Percentiles rank a stretch among this genome's conserved stretches.
These are phyloP conservation scores for Malassezia restricta DNA, from an alignment of 1,284 basidiomycete species.

Conservation along the genomic window DNA sequence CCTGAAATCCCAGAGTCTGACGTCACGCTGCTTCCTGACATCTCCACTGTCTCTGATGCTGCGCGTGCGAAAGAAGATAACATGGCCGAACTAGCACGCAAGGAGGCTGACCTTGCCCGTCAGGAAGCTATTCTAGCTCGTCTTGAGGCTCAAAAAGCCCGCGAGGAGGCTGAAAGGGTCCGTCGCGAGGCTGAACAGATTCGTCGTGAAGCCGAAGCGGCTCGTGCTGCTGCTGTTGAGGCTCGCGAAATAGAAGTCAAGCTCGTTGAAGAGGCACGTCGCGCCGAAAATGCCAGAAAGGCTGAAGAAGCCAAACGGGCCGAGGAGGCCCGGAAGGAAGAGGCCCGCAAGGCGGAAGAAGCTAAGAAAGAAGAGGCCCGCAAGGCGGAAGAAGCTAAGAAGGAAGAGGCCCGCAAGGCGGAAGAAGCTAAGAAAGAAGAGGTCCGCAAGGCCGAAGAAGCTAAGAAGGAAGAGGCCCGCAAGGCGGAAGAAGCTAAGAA, in stretches of 20 bases:
- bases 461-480: neutral
- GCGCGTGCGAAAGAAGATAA: neutral
- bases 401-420: neutral
- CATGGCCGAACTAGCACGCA: neutral
- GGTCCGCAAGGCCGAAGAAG: neutral
- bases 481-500: neutral
- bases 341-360: neutral
- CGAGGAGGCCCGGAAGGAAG: neutral
- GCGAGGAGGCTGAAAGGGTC: neutral
- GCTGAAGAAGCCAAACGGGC: neutral
- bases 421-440: neutral
- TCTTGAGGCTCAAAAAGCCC: slow-evolving; percentile 4
- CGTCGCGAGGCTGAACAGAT: slow-evolving; percentile 1
- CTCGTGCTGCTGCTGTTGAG: neutral
- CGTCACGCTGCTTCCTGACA: neutral
- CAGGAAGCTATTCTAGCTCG: neutral
- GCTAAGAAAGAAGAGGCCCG: neutral
- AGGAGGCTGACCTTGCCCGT: slow-evolving; percentile 3
- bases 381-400: neutral
- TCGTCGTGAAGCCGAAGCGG: neutral
- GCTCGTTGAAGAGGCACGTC: neutral
- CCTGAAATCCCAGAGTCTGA: neutral
- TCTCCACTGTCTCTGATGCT: neutral
- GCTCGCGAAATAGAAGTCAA: neutral
- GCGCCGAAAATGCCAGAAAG: neutral